Conservation (phyloP, 495 filamentous ascomycete species). For the Hypoxylon lenormandii region DNA sequence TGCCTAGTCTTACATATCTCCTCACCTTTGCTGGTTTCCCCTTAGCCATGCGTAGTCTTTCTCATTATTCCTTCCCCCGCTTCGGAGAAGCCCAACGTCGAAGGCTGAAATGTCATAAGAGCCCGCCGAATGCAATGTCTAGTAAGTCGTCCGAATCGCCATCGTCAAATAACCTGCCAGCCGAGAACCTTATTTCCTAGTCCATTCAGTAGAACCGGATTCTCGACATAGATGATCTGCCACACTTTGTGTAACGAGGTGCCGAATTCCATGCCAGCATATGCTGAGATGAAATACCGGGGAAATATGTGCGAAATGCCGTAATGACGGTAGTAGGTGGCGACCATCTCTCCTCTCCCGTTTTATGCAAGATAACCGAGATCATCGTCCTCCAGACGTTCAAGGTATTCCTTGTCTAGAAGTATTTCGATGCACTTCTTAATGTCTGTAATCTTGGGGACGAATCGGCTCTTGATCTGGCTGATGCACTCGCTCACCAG, state of each 20-base stretch:
- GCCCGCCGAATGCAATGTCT: slow-evolving; percentile 24
- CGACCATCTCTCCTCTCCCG: background rate
- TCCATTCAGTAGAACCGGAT: slow-evolving; percentile 13
- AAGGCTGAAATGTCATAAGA: slow-evolving; percentile 5
- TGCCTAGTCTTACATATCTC: too few species aligned
- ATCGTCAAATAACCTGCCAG: slow-evolving; percentile 27
- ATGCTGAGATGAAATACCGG: slow-evolving; percentile 25
- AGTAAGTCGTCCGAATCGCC: slow-evolving; percentile 12
- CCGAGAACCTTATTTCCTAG: slow-evolving; percentile 12
- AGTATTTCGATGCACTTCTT: slow-evolving; percentile 99
- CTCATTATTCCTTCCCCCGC: slow-evolving; percentile 16
- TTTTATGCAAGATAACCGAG: slow-evolving; percentile 85
- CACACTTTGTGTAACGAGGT: slow-evolving; percentile 10
- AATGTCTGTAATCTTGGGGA: slow-evolving; percentile 91
- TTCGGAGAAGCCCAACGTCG: background rate
- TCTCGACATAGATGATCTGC: background rate
- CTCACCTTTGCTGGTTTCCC: too few species aligned
- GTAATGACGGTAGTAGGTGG: slow-evolving; percentile 4
- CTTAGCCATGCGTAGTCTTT: background rate
- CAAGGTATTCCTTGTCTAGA: slow-evolving; percentile 98
- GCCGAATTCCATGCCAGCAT: slow-evolving; percentile 8
- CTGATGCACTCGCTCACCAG: slow-evolving; percentile 93
- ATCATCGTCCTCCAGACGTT: slow-evolving; percentile 92
- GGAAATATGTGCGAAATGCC: slow-evolving; percentile 18
- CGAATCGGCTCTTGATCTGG: slow-evolving; percentile 94